Percentiles rank a stretch among this genome's conserved stretches.
Evolutionary conservation across 179 eudicot genomes (phyloP).

Genomic region (Silene noctiflora): DNA sequence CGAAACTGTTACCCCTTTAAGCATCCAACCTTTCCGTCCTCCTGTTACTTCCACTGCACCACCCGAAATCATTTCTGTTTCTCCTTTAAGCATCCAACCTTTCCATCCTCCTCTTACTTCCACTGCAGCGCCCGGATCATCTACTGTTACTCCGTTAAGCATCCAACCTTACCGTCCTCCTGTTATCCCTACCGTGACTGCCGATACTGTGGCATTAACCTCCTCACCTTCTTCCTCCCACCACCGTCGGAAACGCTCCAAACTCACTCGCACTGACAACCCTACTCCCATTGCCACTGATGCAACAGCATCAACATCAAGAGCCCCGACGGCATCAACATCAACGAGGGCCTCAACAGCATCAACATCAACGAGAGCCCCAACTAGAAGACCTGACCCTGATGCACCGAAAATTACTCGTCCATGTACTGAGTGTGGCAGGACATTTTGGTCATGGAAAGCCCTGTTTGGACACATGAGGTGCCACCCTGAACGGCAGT

Average conservation of each 20-base stretch:
- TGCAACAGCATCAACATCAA: conserved; percentile 6
- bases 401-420: conserved; percentile 59
- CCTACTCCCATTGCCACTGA: background rate
- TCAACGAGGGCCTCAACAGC: conserved; percentile 20
- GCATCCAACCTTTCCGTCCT: conserved; percentile 12
- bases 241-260: conserved; percentile 13
- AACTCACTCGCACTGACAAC: background rate
- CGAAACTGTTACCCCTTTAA: background rate
- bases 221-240: conserved; percentile 3
- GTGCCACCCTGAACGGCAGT: conserved; percentile 90
- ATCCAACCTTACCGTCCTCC: background rate
- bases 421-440: conserved; percentile 86
- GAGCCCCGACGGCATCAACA: conserved; percentile 11
- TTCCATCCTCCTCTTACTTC: conserved; percentile 1
- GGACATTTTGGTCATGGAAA: conserved; percentile 76
- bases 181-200: background rate
- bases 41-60: background rate
- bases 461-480: conserved; percentile 99
- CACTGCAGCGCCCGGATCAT: no score
- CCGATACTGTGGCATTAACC: background rate
- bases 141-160: background rate
- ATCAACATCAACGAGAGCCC: conserved; percentile 19
- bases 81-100: no score
- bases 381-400: conserved; percentile 50
- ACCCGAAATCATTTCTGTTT: no score